These are phyloP conservation scores for Baudoinia panamericana DNA, from an alignment of 495 filamentous ascomycete species.

Conservation along the genomic window DNA sequence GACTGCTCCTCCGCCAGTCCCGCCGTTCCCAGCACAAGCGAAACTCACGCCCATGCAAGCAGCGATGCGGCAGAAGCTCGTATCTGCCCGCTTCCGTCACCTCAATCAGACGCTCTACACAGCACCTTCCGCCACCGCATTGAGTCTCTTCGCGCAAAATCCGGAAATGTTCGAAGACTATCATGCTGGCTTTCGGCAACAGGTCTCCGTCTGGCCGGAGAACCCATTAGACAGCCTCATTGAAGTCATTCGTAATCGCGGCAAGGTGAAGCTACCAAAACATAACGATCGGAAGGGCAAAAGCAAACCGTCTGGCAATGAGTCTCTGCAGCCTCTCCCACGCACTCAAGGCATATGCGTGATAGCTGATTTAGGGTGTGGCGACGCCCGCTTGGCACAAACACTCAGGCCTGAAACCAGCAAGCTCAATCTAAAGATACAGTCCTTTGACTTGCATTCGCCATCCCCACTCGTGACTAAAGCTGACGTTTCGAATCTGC, in stretches of 20 bases:
- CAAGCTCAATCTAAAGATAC: conserved; percentile 53
- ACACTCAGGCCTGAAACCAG: conserved; percentile 40
- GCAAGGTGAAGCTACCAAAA: conserved; percentile 29
- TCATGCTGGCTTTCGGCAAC: conserved; percentile 84
- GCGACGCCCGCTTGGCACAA: conserved; percentile 57
- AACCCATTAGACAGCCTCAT: conserved; percentile 87
- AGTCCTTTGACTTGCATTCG: conserved; percentile 47
- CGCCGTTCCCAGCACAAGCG: conserved; percentile 29
- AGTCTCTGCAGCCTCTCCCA: conserved; percentile 1
- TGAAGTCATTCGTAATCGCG: conserved; percentile 46
- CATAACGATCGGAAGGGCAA: conserved; percentile 17
- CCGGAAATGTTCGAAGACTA: conserved; percentile 91
- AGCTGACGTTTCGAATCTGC: conserved; percentile 77
- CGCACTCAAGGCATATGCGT: conserved; percentile 44
- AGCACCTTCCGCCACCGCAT: conserved; percentile 64
- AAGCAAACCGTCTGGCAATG: neutral
- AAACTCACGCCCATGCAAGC: conserved; percentile 83
- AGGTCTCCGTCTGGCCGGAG: conserved; percentile 88
- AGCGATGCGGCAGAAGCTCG: conserved; percentile 83
- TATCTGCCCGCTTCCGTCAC: conserved; percentile 89
- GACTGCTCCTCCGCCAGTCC: conserved; percentile 23
- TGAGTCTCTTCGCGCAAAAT: conserved; percentile 61
- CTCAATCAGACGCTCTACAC: conserved; percentile 95
- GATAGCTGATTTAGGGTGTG: conserved; percentile 80
- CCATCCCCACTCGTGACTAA: conserved; percentile 53